These are phyloP conservation scores for Spirogloea muscicola DNA, from an alignment of 139 green algal species.

Conservation along the genomic window DNA sequence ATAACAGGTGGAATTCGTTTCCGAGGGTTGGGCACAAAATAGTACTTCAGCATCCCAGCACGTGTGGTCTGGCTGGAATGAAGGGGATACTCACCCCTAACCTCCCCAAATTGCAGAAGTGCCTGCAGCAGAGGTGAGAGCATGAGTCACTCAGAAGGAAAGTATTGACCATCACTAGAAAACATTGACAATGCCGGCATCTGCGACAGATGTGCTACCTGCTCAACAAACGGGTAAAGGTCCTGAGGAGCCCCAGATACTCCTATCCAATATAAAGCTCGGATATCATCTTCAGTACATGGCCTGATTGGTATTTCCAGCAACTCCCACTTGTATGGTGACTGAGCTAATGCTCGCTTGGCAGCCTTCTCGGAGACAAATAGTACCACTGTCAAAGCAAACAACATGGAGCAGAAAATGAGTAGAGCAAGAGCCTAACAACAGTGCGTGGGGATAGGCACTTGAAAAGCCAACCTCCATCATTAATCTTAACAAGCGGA, in stretches of 20 bases:
- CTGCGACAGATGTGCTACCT: slow-evolving; percentile 16
- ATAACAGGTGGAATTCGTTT: slow-evolving; percentile 16
- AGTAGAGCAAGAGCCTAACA: no score
- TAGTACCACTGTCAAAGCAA: slow-evolving; percentile 9
- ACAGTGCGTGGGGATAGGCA: no score
- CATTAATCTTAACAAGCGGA: no score
- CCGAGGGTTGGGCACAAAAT: slow-evolving; percentile 17
- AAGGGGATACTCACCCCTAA: slow-evolving; percentile 24
- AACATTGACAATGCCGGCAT: neutral
- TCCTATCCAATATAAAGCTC: slow-evolving; percentile 24
- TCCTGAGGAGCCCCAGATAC: slow-evolving; percentile 10
- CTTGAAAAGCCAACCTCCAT: no score
- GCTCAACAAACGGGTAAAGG: slow-evolving; percentile 14
- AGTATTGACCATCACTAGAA: neutral
- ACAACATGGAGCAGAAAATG: neutral
- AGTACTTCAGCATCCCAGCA: slow-evolving; percentile 29
- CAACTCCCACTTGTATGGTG: slow-evolving; percentile 23
- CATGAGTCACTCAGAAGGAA: neutral
- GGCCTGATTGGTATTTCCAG: slow-evolving; percentile 18
- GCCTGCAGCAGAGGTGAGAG: slow-evolving; percentile 19
- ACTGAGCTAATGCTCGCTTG: slow-evolving; percentile 6
- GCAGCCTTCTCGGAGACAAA: slow-evolving; percentile 24
- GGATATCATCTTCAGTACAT: slow-evolving; percentile 27
- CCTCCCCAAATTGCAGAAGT: slow-evolving; percentile 26
- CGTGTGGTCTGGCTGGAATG: slow-evolving; percentile 11